Conservation (phyloP, 2,329 filamentous ascomycete genomes). For the Hymenoscyphus fructigenus region DNA sequence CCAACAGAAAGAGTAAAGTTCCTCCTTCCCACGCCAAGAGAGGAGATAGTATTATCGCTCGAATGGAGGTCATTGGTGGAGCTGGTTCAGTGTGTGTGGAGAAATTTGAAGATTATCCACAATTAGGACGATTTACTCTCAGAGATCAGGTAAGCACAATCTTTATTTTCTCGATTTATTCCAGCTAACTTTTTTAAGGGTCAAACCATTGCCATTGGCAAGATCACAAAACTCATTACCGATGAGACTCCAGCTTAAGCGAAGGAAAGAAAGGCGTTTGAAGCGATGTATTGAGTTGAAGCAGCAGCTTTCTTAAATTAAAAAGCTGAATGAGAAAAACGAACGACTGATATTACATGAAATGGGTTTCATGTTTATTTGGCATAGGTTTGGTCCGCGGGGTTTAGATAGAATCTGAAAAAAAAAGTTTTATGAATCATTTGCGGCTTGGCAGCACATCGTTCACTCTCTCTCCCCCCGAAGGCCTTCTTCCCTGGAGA, state of each 20-base stretch:
- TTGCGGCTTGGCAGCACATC: not conserved
- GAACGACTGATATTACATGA: not conserved
- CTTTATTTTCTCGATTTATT: slow-evolving; percentile 24
- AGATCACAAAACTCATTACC: slow-evolving; percentile 87
- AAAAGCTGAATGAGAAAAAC: not conserved
- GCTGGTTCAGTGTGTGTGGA: slow-evolving; percentile 90
- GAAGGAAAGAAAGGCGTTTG: not conserved
- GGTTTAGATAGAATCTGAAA: not conserved
- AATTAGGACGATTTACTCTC: slow-evolving; percentile 87
- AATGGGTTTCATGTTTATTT: slow-evolving; percentile 3
- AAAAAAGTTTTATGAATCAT: not conserved
- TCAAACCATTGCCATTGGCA: slow-evolving; percentile 98
- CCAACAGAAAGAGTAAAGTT: slow-evolving; percentile 87
- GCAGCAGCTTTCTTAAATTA: not conserved
- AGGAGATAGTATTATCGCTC: slow-evolving; percentile 83
- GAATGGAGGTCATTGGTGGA: slow-evolving; percentile 82
- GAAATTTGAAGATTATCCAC: slow-evolving; percentile 91
- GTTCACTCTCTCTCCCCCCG: not conserved
- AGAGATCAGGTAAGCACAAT: slow-evolving; percentile 69
- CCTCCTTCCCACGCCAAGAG: slow-evolving; percentile 87
- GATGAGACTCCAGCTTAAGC: slow-evolving; percentile 26
- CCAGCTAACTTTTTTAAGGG: slow-evolving; percentile 56
- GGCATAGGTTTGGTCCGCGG: slow-evolving; percentile 1
- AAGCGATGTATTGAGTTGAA: not conserved
- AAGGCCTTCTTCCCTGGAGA: too few species aligned